phyloP scores from a whole-genome alignment of 78 protist genomes.

The Planoprotostelium fungivorum region DNA sequence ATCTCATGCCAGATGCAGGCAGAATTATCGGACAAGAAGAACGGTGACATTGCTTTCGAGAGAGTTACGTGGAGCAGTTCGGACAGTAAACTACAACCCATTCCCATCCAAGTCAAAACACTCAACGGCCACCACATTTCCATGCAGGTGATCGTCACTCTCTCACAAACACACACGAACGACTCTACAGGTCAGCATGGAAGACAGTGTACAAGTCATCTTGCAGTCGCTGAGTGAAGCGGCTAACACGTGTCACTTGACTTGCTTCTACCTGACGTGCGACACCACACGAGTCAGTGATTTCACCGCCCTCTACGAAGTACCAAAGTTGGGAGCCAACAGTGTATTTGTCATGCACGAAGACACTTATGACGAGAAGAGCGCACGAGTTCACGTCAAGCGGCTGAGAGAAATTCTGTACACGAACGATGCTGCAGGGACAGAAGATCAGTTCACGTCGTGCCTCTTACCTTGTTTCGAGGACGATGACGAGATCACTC shows the following conservation, averaged over 20 bases:
- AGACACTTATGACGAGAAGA: conserved; percentile 31
- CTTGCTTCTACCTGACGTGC: neutral
- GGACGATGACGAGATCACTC: neutral
- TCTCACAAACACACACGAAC: too few species aligned
- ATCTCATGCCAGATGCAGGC: neutral
- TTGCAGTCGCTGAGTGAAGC: neutral
- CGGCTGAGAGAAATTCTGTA: neutral
- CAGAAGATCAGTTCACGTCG: neutral
- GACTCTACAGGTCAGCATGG: neutral
- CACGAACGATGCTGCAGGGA: neutral
- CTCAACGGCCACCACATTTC: neutral
- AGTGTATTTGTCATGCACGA: neutral
- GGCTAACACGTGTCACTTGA: neutral
- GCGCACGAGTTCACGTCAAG: conserved; percentile 41
- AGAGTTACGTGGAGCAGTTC: neutral
- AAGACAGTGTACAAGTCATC: neutral
- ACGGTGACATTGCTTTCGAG: neutral
- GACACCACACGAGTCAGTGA: neutral
- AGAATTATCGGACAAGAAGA: neutral
- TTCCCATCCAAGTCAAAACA: neutral
- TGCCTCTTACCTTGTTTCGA: conserved; percentile 3
- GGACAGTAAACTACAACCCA: neutral
- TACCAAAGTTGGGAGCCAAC: neutral
- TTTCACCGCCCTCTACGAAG: neutral
- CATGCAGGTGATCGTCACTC: neutral